A percentile compares a stretch with the other conserved stretches of the same genome.
Evolutionary conservation across 2,329 filamentous ascomycete species (phyloP).

Genomic region (Elsinoe fawcettii): DNA sequence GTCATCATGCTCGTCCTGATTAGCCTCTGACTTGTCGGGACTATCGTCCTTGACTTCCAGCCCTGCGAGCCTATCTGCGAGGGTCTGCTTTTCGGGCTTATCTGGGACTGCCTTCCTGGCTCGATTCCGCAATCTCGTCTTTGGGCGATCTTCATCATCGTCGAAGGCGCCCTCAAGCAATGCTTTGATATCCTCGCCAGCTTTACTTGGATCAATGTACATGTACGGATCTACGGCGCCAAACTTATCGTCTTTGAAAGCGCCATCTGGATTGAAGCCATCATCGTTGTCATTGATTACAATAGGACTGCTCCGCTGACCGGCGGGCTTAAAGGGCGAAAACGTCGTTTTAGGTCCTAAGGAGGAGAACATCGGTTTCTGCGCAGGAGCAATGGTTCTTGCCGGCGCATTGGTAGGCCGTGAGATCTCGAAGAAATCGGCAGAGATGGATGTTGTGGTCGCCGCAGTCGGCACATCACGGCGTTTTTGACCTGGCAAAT

Average conservation of each 20-base stretch:
- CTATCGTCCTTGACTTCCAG: constrained; percentile 43
- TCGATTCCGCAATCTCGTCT: constrained; percentile 37
- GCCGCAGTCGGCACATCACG: constrained; percentile 12
- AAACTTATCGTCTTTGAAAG: constrained; percentile 42
- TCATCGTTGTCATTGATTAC: constrained; percentile 39
- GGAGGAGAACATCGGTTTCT: constrained; percentile 48
- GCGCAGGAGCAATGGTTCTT: constrained; percentile 43
- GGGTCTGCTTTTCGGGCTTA: constrained; percentile 22
- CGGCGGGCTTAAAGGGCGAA: constrained; percentile 41
- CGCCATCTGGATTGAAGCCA: constrained; percentile 41
- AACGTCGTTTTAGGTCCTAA: constrained; percentile 31
- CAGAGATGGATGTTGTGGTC: constrained; percentile 9
- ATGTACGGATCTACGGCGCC: constrained; percentile 48
- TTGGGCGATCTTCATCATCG: constrained; percentile 55
- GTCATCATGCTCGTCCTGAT: constrained; percentile 42
- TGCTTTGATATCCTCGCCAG: constrained; percentile 69
- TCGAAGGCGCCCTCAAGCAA: constrained; percentile 76
- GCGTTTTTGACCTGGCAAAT: constrained; percentile 24
- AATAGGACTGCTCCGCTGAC: constrained; percentile 37
- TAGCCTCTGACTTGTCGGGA: constrained; percentile 40
- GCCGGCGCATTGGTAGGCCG: constrained; percentile 41
- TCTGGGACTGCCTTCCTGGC: constrained; percentile 33
- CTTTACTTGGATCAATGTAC: constrained; percentile 64
- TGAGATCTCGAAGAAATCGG: constrained; percentile 29
- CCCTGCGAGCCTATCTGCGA: constrained; percentile 31